These are phyloP conservation scores for Ustulina deusta DNA, from an alignment of 2,329 filamentous ascomycete genomes.

Conservation along the genomic window DNA sequence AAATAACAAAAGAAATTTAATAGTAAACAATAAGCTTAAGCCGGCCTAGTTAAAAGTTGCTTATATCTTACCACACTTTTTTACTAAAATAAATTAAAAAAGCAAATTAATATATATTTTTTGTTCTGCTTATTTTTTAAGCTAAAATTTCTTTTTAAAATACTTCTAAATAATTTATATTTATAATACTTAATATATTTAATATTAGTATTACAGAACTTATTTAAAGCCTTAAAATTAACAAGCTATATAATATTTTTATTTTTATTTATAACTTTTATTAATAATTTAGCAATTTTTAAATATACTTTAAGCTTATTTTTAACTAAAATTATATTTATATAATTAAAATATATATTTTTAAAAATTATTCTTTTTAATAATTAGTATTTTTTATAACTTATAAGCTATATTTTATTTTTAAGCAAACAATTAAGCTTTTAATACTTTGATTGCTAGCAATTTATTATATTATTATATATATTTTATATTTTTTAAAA, in stretches of 20 bases:
- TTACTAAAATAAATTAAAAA: not conserved
- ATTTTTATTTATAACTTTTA: conserved; percentile 39
- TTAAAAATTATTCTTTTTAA: conserved; percentile 5
- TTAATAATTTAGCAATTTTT: conserved; percentile 49
- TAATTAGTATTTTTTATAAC: conserved; percentile 46
- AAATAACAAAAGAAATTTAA: not conserved
- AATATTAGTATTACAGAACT: not conserved
- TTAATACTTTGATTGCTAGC: conserved; percentile 51
- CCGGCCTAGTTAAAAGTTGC: not conserved
- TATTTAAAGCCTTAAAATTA: not conserved
- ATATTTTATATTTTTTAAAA: conserved; percentile 50
- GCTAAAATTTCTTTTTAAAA: not conserved
- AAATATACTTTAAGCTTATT: conserved; percentile 49
- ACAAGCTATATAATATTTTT: not conserved
- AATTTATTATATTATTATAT: conserved; percentile 50
- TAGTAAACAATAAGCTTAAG: not conserved
- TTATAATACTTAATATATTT: conserved; percentile 1
- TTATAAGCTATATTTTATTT: conserved; percentile 47
- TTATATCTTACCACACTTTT: not conserved
- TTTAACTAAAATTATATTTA: conserved; percentile 45
- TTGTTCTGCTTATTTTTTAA: not conserved
- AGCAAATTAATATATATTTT: not conserved
- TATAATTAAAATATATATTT: conserved; percentile 45
- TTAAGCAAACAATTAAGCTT: conserved; percentile 46
- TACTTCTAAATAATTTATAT: not conserved